Evolutionary conservation across 1,284 basidiomycete genomes (phyloP).

Genomic region (Boletus smithii): DNA sequence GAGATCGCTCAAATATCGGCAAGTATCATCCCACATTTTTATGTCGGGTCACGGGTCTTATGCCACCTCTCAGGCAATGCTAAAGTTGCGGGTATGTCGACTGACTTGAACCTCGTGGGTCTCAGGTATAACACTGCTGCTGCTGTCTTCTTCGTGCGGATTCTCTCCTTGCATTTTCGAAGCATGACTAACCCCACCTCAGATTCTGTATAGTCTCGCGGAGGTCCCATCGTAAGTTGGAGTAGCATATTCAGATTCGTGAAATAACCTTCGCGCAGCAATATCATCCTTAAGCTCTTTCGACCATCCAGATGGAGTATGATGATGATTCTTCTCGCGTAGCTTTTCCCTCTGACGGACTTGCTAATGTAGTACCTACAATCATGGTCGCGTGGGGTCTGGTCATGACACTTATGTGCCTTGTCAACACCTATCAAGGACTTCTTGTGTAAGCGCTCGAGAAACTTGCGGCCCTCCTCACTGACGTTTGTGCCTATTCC

Average conservation of each 20-base stretch:
- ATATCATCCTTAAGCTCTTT: conserved; percentile 44
- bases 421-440: conserved; percentile 35
- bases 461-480: not conserved
- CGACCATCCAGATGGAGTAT: conserved; percentile 48
- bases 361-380: conserved; percentile 37
- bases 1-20: conserved; percentile 39
- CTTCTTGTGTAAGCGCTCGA: conserved; percentile 27
- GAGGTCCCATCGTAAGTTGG: conserved; percentile 47
- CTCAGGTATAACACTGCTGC: conserved; percentile 46
- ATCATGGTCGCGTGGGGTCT: conserved; percentile 52
- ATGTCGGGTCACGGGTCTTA: not conserved
- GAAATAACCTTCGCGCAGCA: conserved; percentile 31
- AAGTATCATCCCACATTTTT: conserved; percentile 5
- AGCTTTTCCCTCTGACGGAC: conserved; percentile 3
- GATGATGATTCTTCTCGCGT: conserved; percentile 3
- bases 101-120: conserved; percentile 39
- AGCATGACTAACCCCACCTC: not conserved
- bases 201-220: conserved; percentile 46
- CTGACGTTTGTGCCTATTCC: conserved; percentile 4
- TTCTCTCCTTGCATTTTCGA: not conserved
- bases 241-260: not conserved
- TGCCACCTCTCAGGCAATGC: conserved; percentile 28
- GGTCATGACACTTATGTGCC: conserved; percentile 41
- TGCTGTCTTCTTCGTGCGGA: conserved; percentile 47
- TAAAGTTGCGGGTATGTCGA: conserved; percentile 42